Base-by-base conservation (phyloP, 192 early-diverging fungal genomes). In the Allomyces macrogynus region DNA sequence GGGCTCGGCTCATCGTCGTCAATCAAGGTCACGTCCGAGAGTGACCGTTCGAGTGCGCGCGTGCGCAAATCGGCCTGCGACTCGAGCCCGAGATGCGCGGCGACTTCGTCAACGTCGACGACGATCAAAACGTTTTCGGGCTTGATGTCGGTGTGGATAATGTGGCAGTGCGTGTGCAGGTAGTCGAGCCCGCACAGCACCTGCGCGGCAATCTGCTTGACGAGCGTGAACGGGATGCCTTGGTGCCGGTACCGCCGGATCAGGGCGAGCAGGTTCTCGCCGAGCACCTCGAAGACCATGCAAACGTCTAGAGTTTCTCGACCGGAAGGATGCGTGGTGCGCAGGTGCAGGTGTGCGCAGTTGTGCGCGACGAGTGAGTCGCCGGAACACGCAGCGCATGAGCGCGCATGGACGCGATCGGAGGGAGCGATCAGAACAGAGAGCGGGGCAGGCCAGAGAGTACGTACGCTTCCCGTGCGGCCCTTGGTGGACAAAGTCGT, bases 111-210 rank as follows among this genome's bases (percentile, higher is more conserved):
- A 1, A 93, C 89, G 66, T 95, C 79, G 60, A 86, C 85, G 40
- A 98, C 83, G n/a, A 94, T 86, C 9, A 97, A 78, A 7, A 95
- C 87, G 71, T 97, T 97, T 73, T 98, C 95, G 12, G 93, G 95
- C 68, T 99, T 99, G 49, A 99, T 72, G 73, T 99, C 95, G 0
- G 95, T 99, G 76, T 99, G 95, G 66, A 99, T 96, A 67, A 99
- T 92, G 43, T 84, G 82, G 76, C 95, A 99, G 60, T 89, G 84
- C 4, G 84, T 77, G 74, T 99, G 95, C 70, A 99, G 78, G 71
- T 94, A 99, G 64, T 93, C 92, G 67, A 99, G 71, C 4, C 90
- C 93, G 71, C 89, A 78, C 24, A 95, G 77, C 23, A 95, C 84
- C 73, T 99, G 95, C 67, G 87, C 85, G 8, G 86, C 78, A 63